phyloP scores from a whole-genome alignment of 805 yeast species.

The Naumovozyma dairenensis region DNA sequence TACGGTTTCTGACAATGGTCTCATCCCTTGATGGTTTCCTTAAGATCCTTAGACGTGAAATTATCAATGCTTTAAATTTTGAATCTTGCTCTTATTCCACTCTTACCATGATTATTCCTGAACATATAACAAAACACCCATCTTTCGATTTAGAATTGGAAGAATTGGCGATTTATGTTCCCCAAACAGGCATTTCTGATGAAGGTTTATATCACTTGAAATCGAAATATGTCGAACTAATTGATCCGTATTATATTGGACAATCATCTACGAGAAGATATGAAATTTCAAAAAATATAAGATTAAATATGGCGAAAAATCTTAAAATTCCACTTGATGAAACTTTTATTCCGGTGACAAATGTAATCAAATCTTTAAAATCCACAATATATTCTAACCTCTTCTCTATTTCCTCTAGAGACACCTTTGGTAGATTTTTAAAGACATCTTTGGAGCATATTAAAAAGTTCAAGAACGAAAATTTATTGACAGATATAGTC shows the following conservation, averaged over 20 bases:
- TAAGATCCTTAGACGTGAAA: slow-evolving; percentile 50
- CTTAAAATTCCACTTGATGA: slow-evolving; percentile 34
- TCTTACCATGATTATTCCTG: slow-evolving; percentile 60
- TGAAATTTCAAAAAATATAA: slow-evolving; percentile 62
- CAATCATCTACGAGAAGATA: slow-evolving; percentile 71
- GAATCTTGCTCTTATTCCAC: slow-evolving; percentile 64
- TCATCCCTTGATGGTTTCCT: slow-evolving; percentile 41
- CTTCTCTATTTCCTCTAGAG: slow-evolving; percentile 43
- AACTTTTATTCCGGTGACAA: slow-evolving; percentile 48
- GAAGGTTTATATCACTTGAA: slow-evolving; percentile 62
- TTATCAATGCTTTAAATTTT: slow-evolving; percentile 77
- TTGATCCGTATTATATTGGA: slow-evolving; percentile 80
- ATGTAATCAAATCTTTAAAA: slow-evolving; percentile 28
- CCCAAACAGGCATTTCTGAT: slow-evolving; percentile 50
- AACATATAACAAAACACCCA: slow-evolving; percentile 62
- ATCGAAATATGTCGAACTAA: slow-evolving; percentile 37
- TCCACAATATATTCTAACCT: slow-evolving; percentile 35
- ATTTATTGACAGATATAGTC: slow-evolving; percentile 46
- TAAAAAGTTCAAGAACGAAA: slow-evolving; percentile 38
- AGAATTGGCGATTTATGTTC: slow-evolving; percentile 48
- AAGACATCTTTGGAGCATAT: slow-evolving; percentile 37
- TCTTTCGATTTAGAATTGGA: slow-evolving; percentile 54
- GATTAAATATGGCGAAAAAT: slow-evolving; percentile 37
- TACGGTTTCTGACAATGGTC: slow-evolving; percentile 44
- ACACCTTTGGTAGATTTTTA: slow-evolving; percentile 44